Percentiles rank a stretch among this genome's conserved stretches.
These are phyloP conservation scores for Tetrapisispora pingtungensis DNA, from an alignment of 805 yeast species.

Conservation along the genomic window DNA sequence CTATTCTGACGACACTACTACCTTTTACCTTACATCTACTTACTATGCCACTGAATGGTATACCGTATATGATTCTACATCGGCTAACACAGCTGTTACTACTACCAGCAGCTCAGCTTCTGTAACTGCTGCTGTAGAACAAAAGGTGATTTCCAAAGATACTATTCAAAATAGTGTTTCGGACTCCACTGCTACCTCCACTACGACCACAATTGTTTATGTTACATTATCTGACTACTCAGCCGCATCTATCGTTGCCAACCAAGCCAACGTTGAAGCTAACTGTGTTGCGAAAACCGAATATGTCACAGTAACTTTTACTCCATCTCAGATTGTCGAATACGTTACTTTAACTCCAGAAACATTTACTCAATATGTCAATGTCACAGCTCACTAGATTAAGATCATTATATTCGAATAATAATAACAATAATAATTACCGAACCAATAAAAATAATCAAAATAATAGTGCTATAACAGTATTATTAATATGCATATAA, in stretches of 20 bases:
- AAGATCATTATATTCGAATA: background rate
- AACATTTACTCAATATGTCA: slow-evolving; percentile 10
- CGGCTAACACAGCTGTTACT: no score
- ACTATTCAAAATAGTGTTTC: background rate
- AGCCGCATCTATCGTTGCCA: slow-evolving; percentile 3
- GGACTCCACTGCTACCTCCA: slow-evolving; percentile 11
- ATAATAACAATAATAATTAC: no score
- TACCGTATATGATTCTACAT: slow-evolving; percentile 5
- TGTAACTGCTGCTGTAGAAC: background rate
- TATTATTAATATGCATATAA: no score
- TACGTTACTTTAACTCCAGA: slow-evolving; percentile 18
- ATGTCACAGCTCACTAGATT: slow-evolving; percentile 3
- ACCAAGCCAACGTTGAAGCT: slow-evolving; percentile 1
- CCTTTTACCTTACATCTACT: slow-evolving; percentile 19
- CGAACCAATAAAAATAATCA: no score
- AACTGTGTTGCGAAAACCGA: slow-evolving; percentile 12
- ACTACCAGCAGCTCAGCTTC: slow-evolving; percentile 1
- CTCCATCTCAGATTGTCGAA: slow-evolving; percentile 6
- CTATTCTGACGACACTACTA: slow-evolving; percentile 19
- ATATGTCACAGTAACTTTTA: slow-evolving; percentile 4
- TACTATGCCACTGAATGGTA: slow-evolving; percentile 15
- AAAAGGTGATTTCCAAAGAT: background rate
- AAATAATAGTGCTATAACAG: no score
- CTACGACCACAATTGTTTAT: slow-evolving; percentile 12
- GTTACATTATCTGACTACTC: background rate